phyloP scores from a whole-genome alignment of 805 yeast species.

The Ogataea philodendri region DNA sequence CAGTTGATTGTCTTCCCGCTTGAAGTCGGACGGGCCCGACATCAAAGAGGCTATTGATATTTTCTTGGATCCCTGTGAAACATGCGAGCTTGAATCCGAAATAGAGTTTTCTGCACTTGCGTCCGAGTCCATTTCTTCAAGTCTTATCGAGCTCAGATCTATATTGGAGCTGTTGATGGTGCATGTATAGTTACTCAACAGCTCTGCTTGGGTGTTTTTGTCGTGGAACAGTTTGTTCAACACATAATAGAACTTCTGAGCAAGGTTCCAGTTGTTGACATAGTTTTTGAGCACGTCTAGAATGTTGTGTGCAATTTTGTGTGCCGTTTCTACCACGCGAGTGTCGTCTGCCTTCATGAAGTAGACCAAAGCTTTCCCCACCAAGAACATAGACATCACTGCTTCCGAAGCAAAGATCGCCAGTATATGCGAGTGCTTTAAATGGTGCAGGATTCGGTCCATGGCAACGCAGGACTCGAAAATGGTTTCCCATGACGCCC shows the following conservation, averaged over 20 bases:
- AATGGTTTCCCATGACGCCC: conserved; percentile 25
- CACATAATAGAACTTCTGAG: conserved; percentile 8
- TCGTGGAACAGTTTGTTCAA: conserved; percentile 8
- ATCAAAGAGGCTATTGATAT: conserved; percentile 26
- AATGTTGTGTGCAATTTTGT: conserved; percentile 3
- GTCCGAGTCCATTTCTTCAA: conserved; percentile 1
- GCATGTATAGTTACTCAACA: conserved; percentile 2
- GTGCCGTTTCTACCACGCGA: conserved; percentile 3
- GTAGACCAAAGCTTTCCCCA: conserved; percentile 15
- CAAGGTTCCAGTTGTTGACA: conserved; percentile 8
- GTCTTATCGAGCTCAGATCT: background rate
- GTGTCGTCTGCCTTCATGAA: conserved; percentile 10
- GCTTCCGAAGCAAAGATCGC: too few species aligned
- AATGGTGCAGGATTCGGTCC: conserved; percentile 9
- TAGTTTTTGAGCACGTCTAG: conserved; percentile 3
- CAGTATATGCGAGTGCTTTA: too few species aligned
- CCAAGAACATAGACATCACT: conserved; percentile 9
- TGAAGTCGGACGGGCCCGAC: conserved; percentile 8
- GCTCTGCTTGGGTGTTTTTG: conserved; percentile 2
- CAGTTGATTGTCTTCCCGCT: too few species aligned
- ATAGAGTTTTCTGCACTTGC: background rate
- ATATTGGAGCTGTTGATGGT: background rate
- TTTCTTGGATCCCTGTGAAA: conserved; percentile 7
- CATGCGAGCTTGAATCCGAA: background rate
- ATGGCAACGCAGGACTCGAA: conserved; percentile 16